These are phyloP conservation scores for Cladobotryum protrusum DNA, from an alignment of 2,329 filamentous ascomycete species.

Conservation along the genomic window DNA sequence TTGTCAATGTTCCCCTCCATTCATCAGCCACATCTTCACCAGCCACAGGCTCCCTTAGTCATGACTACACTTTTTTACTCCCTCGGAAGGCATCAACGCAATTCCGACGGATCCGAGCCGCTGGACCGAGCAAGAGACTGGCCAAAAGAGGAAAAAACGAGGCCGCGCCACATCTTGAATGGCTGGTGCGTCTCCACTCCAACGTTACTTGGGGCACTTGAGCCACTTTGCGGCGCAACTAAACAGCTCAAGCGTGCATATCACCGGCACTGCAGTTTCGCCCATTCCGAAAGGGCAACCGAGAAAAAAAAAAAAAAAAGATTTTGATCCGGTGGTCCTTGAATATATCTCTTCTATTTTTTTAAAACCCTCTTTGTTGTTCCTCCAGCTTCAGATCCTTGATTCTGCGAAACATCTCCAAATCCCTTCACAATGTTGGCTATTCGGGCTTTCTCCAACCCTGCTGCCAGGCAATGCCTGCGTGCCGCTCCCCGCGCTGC, in stretches of 20 bases:
- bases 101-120: slow-evolving; percentile 27
- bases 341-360: slow-evolving; percentile 10
- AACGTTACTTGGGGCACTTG: not conserved
- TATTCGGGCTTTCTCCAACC: slow-evolving; percentile 69
- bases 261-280: slow-evolving; percentile 15
- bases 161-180: slow-evolving; percentile 15
- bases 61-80: not conserved
- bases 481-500: slow-evolving; percentile 57
- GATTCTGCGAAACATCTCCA: slow-evolving; percentile 13
- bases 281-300: slow-evolving; percentile 5
- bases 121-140: slow-evolving; percentile 15
- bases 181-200: slow-evolving; percentile 13
- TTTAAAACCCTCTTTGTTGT: slow-evolving; percentile 8
- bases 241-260: slow-evolving; percentile 11
- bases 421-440: slow-evolving; percentile 65
- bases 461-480: slow-evolving; percentile 72
- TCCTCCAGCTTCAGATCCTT: slow-evolving; percentile 16
- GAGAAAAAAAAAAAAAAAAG: not conserved
- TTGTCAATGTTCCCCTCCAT: not conserved
- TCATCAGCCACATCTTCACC: not conserved
- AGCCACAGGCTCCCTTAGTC: slow-evolving; percentile 1
- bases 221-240: slow-evolving; percentile 7
- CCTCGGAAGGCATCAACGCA: slow-evolving; percentile 14
- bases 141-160: slow-evolving; percentile 11
- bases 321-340: not conserved